phyloP scores from a whole-genome alignment of 495 filamentous ascomycete genomes.

The Aspergillus panamensis region DNA sequence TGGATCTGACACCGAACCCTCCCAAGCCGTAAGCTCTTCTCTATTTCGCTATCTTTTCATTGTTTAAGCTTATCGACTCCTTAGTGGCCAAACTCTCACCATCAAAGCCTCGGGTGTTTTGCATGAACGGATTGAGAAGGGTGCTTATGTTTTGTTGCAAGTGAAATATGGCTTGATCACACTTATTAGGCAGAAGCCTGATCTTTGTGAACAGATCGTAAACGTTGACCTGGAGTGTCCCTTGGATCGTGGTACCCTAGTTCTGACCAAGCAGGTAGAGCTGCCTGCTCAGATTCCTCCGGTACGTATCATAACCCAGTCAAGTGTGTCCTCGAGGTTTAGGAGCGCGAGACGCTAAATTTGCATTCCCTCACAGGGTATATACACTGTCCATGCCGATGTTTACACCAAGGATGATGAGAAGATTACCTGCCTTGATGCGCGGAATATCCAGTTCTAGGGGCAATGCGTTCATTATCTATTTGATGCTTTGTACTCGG shows the following conservation, averaged over 20 bases:
- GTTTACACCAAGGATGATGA: conserved; percentile 65
- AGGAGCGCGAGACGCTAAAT: conserved; percentile 11
- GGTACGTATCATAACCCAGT: conserved; percentile 49
- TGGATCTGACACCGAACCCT: conserved; percentile 82
- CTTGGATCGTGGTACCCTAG: conserved; percentile 68
- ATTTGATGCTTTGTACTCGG: neutral
- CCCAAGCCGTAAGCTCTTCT: conserved; percentile 68
- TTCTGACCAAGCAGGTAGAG: conserved; percentile 74
- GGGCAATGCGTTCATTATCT: conserved; percentile 11
- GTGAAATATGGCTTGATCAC: conserved; percentile 93
- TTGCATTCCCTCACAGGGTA: conserved; percentile 57
- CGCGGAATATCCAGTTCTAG: conserved; percentile 43
- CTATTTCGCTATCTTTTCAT: neutral
- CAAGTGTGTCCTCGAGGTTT: neutral
- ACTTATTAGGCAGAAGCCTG: conserved; percentile 69
- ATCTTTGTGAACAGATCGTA: conserved; percentile 82
- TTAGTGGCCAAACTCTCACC: conserved; percentile 71
- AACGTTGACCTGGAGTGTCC: conserved; percentile 90
- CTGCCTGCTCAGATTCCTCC: conserved; percentile 86
- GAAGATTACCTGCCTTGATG: conserved; percentile 79
- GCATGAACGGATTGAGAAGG: conserved; percentile 62
- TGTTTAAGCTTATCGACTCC: conserved; percentile 13
- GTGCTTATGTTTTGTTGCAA: conserved; percentile 71
- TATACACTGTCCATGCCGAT: conserved; percentile 83
- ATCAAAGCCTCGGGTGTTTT: conserved; percentile 77